A percentile compares a stretch with the other conserved stretches of the same genome.
These are phyloP conservation scores for Mucor plumbeus DNA, from an alignment of 371 early-diverging fungal species.

Conservation along the genomic window DNA sequence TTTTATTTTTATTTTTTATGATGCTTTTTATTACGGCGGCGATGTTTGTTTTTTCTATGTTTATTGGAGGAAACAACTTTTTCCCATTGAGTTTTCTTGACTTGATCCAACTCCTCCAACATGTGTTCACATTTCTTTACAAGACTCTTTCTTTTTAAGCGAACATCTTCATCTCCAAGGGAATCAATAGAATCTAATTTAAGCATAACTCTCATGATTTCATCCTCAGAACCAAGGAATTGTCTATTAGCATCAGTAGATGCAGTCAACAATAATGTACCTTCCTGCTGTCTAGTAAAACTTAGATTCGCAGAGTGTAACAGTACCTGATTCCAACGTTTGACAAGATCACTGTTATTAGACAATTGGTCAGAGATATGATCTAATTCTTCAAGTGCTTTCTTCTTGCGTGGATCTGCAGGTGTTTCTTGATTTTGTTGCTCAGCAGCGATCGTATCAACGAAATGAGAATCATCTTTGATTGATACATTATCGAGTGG, in stretches of 20 bases:
- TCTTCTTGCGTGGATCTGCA: conserved; percentile 13
- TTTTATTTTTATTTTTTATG: neutral
- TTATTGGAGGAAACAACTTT: conserved; percentile 5
- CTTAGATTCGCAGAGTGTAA: neutral
- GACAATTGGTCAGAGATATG: conserved; percentile 4
- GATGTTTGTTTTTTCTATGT: neutral
- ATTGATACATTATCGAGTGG: conserved; percentile 8
- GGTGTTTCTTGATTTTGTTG: conserved; percentile 12
- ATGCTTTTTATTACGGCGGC: conserved; percentile 3
- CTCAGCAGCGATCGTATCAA: conserved; percentile 25
- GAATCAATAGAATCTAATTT: conserved; percentile 45
- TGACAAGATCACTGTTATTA: conserved; percentile 10
- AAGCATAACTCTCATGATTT: conserved; percentile 36
- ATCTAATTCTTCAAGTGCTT: conserved; percentile 6
- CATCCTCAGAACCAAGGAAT: conserved; percentile 37
- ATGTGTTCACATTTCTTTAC: conserved; percentile 39
- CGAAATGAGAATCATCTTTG: conserved; percentile 19
- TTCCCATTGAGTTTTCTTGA: conserved; percentile 50
- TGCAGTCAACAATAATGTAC: conserved; percentile 27
- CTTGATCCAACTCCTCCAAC: conserved; percentile 41
- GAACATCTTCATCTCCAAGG: conserved; percentile 38
- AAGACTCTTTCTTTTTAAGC: conserved; percentile 34
- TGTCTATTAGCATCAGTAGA: conserved; percentile 28
- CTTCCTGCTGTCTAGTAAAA: conserved; percentile 21
- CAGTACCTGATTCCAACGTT: conserved; percentile 14